Evolutionary conservation across 1,284 basidiomycete genomes (phyloP).

Genomic region (Marasmius fiardii): DNA sequence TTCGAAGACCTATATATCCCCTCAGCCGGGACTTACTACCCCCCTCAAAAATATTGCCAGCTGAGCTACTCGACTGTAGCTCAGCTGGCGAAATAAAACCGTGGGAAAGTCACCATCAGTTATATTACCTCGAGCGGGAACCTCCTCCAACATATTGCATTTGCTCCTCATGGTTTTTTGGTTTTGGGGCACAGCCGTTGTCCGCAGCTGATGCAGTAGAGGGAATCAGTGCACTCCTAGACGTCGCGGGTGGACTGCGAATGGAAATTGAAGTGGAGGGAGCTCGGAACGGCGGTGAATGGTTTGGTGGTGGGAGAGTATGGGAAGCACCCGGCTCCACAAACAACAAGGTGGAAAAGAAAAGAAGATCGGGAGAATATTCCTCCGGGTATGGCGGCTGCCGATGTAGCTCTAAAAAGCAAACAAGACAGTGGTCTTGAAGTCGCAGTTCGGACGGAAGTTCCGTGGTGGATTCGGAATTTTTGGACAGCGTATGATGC

Average conservation of each 20-base stretch:
- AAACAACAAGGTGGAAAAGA: conserved; percentile 41
- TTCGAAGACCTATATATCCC: too few species aligned
- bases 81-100: too few species aligned
- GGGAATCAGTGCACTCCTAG: conserved; percentile 82
- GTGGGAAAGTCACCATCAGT: too few species aligned
- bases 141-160: too few species aligned
- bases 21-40: too few species aligned
- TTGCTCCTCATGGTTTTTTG: conserved; percentile 89
- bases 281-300: conserved; percentile 81
- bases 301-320: conserved; percentile 76
- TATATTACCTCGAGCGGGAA: too few species aligned
- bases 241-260: conserved; percentile 86
- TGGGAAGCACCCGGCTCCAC: conserved; percentile 58
- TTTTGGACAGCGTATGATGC: conserved; percentile 95
- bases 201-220: conserved; percentile 95
- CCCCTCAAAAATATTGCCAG: too few species aligned
- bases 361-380: conserved; percentile 45
- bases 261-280: conserved; percentile 90
- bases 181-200: conserved; percentile 83
- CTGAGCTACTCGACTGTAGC: too few species aligned
- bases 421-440: conserved; percentile 32
- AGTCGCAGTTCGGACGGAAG: conserved; percentile 42
- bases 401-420: conserved; percentile 19
- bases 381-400: conserved; percentile 28
- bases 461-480: conserved; percentile 83